Evolutionary conservation across 106 monocot genomes (phyloP).

Genomic region (Dioscorea zingiberensis): DNA sequence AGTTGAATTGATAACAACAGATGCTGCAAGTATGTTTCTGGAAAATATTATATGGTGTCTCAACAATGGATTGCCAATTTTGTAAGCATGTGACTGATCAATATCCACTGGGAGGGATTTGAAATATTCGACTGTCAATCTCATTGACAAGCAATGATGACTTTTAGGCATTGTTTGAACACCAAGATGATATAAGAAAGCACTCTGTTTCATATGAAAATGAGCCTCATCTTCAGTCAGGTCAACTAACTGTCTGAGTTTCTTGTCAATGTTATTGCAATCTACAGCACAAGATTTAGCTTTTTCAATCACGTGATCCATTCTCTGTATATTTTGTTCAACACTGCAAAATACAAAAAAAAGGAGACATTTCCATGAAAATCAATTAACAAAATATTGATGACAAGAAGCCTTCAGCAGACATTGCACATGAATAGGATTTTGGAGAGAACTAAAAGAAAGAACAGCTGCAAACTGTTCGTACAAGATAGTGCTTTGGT

Average conservation of each 20-base stretch:
- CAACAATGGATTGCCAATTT: slow-evolving; percentile 29
- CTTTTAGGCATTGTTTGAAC: slow-evolving; percentile 87
- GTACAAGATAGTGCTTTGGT: too few relatives aligned
- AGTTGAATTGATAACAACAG: slow-evolving; percentile 83
- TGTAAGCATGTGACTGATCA: slow-evolving; percentile 12
- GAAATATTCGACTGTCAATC: slow-evolving; percentile 87
- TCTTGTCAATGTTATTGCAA: slow-evolving; percentile 81
- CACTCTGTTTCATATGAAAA: slow-evolving; percentile 84
- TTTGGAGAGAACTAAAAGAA: too few relatives aligned
- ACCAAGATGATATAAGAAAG: slow-evolving; percentile 79
- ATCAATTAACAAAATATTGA: background rate
- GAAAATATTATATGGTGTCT: slow-evolving; percentile 78
- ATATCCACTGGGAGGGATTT: slow-evolving; percentile 28
- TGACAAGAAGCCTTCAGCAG: too few relatives aligned
- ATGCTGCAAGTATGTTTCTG: slow-evolving; percentile 62
- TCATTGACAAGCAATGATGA: slow-evolving; percentile 84
- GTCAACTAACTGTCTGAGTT: slow-evolving; percentile 80
- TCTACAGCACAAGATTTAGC: slow-evolving; percentile 53
- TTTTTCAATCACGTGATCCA: slow-evolving; percentile 60
- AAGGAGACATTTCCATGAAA: too few relatives aligned
- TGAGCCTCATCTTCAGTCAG: slow-evolving; percentile 78
- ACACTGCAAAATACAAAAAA: slow-evolving; percentile 31
- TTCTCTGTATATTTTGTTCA: slow-evolving; percentile 49
- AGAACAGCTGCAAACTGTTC: too few relatives aligned
- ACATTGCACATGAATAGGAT: too few relatives aligned